These are phyloP conservation scores for Citrus medica DNA, from an alignment of 345 rosid genomes.

Conservation along the genomic window DNA sequence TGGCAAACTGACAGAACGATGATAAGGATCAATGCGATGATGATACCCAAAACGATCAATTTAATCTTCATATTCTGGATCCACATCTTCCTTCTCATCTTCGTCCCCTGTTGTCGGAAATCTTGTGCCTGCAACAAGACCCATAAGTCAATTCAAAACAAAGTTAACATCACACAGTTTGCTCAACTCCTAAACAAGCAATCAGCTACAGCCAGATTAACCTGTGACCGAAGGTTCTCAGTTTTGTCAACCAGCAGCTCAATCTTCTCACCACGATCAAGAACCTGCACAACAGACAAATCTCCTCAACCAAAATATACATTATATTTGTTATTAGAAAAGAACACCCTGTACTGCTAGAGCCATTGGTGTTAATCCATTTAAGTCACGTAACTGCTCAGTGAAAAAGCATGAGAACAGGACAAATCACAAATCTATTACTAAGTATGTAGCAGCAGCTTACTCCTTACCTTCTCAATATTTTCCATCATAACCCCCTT, in stretches of 20 bases:
- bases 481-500: conserved; percentile 99
- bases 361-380: not conserved
- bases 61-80: conserved; percentile 90
- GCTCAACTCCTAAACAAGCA: not conserved
- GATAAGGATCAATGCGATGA: conserved; percentile 61
- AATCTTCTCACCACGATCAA: conserved; percentile 98
- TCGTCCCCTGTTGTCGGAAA: conserved; percentile 87
- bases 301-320: not conserved
- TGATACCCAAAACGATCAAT: conserved; percentile 66
- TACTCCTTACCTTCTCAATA: conserved; percentile 74
- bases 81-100: conserved; percentile 91
- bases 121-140: conserved; percentile 73
- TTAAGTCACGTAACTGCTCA: not conserved
- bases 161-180: not conserved
- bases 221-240: conserved; percentile 97
- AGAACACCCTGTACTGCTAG: not conserved
- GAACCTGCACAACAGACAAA: conserved; percentile 51
- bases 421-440: not conserved
- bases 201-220: conserved; percentile 19
- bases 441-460: conserved; percentile 1
- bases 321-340: not conserved
- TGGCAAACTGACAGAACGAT: conserved; percentile 68
- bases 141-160: not conserved
- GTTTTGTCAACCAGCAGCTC: conserved; percentile 98
- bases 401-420: not conserved